Evolutionary conservation across 352 stramenopile species (phyloP), one percentile per base, ranked within the genome.

Genomic region (Phytopythium vexans): DNA sequence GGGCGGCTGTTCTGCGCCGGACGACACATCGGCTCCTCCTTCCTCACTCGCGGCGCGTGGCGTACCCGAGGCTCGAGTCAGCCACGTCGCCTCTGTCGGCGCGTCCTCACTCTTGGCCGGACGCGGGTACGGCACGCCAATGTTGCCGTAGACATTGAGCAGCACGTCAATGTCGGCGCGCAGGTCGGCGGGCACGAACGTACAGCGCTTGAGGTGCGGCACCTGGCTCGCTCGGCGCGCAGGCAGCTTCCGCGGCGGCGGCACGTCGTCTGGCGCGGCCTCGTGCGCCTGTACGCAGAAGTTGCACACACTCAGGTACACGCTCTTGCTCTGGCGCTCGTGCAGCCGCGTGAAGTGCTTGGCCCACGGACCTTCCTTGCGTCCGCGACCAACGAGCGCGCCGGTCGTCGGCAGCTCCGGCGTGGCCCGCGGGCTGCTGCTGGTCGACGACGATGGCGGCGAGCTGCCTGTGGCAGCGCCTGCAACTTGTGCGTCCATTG

Each of bases 271-370:
- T 2, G 42, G 42, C 11, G 21, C 21, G 11, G 7, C 27, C 42
- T 21, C 6, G 42, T 49, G 31, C 42, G 42, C 42, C 10, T 10
- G 10, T 5, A 49, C 10, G 42, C 42, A 49, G 42, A 38, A 49
- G 42, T 31, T 21, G 42, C 42, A 49, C 10, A 49, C 11, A 31
- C 42, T 38, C 10, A 49, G 42, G 42, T 21, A 49, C 3, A 49
- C 42, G 4, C 27, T 49, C 42, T 49, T 49, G 42, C 42, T 49
- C 42, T 49, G 42, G 42, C 21, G 42, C 27, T 49, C 42, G 21
- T 49, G 27, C 42, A 49, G 42, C 27, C 42, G 42, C 42, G 37
- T 4, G 11, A 49, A 49, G 42, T 49, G 27, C 3, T 31, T 21
- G 10, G 42, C 15, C 42, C 42, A 49, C 21, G 42, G 42, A 3